Evolutionary conservation across 257 asterid species (phyloP), one percentile per base, ranked within the genome.

Genomic region (Petunia axillaris): DNA sequence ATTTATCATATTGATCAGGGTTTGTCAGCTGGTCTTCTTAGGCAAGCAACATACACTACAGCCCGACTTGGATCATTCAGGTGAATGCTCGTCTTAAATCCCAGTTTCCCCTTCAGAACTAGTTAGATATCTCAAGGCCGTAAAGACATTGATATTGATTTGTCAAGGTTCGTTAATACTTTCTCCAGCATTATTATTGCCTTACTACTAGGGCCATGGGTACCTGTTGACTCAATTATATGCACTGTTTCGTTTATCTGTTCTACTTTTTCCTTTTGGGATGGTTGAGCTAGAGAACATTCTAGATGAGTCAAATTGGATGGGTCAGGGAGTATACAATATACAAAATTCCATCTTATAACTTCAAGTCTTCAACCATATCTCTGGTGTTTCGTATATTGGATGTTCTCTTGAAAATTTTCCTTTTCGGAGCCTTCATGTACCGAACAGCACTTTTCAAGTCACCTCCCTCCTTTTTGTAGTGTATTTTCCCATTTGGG

Each of bases 11-110:
- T 78, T 43, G 73, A 46, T 70, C 86, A 91, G 96, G 96, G 96
- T 63, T 77, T 91, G 85, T 90, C 94, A 55, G 94, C 94, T 83
- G 96, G 96, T 71, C 90, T 91, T 74, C 94, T 91, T 78, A 81
- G 96, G 82, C 96, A 91, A 87, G 96, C 96, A 59, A 90, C 96
- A 43, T 90, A 90, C 76, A 91, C 96, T 55, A 90, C 94, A 78
- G 94, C 94, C 40, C 89, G 94, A 25, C 94, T 90, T 70, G 92
- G 92, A 57, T 82, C 94, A 50, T 88, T 90, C 80, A 88, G 74
- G 94, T 91, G 76, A 85, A 91, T 87, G 16, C 37, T 43, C 52
- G 25, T 59, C 5, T 67, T 55, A 2, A 54, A 10, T 54, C 4
- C 6, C 25, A 0, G 11, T 54, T 13, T 0, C 16, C 16, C 59